Percentiles rank a stretch among this genome's conserved stretches.
phyloP scores from a whole-genome alignment of 2,329 filamentous ascomycete species.

The Exophiala spinifera region DNA sequence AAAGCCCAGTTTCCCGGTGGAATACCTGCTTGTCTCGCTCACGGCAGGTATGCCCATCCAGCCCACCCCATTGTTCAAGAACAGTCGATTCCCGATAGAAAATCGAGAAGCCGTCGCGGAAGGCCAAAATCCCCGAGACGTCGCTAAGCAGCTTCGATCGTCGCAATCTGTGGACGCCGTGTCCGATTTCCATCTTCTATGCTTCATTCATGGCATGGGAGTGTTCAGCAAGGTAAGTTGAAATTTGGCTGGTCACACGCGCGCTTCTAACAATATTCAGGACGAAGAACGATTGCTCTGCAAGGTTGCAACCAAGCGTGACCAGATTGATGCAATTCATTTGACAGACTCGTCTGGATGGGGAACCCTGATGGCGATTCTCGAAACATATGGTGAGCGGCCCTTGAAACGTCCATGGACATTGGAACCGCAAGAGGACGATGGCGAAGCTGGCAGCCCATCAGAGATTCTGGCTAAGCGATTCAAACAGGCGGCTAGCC shows the following conservation, averaged over 20 bases:
- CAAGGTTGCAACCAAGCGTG: conserved; percentile 76
- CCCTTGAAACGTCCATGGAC: conserved; percentile 36
- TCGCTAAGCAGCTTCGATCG: conserved; percentile 67
- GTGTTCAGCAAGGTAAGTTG: conserved; percentile 76
- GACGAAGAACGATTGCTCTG: conserved; percentile 85
- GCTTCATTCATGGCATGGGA: conserved; percentile 75
- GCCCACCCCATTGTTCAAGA: conserved; percentile 71
- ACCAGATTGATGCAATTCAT: conserved; percentile 75
- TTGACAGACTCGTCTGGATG: conserved; percentile 85
- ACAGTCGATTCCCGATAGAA: conserved; percentile 77
- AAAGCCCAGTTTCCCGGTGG: conserved; percentile 92
- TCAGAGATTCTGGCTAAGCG: conserved; percentile 61
- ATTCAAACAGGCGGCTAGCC: conserved; percentile 54
- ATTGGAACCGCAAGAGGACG: conserved; percentile 34
- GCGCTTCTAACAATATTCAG: conserved; percentile 48
- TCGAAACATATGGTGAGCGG: conserved; percentile 93
- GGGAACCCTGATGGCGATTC: conserved; percentile 88
- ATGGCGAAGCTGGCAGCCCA: conserved; percentile 48
- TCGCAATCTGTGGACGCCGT: conserved; percentile 65
- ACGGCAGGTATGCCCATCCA: conserved; percentile 92
- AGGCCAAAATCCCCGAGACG: conserved; percentile 70
- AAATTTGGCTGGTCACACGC: conserved; percentile 13
- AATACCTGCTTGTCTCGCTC: conserved; percentile 91
- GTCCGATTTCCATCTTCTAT: conserved; percentile 93
- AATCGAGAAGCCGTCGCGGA: conserved; percentile 86